A percentile compares a stretch with the other conserved stretches of the same genome.
These are phyloP conservation scores for Emmonsiellopsis sp. DNA, from an alignment of 2,329 filamentous ascomycete species.

Conservation along the genomic window DNA sequence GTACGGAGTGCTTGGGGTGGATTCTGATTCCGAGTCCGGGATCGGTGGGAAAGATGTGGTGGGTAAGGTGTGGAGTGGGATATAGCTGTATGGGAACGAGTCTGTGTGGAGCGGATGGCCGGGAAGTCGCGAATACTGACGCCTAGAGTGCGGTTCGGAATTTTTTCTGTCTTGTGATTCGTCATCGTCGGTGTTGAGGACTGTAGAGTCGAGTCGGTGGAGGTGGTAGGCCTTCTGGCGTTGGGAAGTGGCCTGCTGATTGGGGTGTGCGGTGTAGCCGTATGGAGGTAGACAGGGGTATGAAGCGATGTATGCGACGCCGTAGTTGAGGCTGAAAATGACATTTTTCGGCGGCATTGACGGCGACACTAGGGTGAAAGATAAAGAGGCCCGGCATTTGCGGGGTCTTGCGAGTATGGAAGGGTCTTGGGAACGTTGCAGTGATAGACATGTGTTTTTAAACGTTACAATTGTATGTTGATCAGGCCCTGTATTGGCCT, in stretches of 20 bases:
- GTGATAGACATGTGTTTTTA: conserved; percentile 11
- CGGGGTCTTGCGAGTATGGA: conserved; percentile 9
- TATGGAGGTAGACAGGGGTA: conserved; percentile 44
- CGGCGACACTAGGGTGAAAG: conserved; percentile 17
- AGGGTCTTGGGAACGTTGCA: conserved; percentile 9
- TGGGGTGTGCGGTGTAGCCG: conserved; percentile 17
- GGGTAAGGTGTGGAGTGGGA: conserved; percentile 20
- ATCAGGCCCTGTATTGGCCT: conserved; percentile 12
- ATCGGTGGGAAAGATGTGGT: conserved; percentile 8
- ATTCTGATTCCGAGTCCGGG: background rate
- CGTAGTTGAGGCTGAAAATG: conserved; percentile 37
- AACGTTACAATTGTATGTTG: conserved; percentile 7
- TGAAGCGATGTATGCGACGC: conserved; percentile 47
- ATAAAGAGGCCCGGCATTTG: conserved; percentile 16
- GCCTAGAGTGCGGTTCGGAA: background rate
- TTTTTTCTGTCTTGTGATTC: conserved; percentile 3
- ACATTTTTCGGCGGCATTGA: conserved; percentile 13
- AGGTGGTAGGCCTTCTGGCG: conserved; percentile 2
- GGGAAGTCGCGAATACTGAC: conserved; percentile 21
- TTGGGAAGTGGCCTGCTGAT: background rate
- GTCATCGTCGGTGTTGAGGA: conserved; percentile 2
- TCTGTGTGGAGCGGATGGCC: conserved; percentile 30
- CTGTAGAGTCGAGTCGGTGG: conserved; percentile 3
- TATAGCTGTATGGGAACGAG: conserved; percentile 23
- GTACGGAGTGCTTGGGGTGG: background rate